Conservation (phyloP, 805 yeast species). For the Schwanniomyces yamadae region DNA sequence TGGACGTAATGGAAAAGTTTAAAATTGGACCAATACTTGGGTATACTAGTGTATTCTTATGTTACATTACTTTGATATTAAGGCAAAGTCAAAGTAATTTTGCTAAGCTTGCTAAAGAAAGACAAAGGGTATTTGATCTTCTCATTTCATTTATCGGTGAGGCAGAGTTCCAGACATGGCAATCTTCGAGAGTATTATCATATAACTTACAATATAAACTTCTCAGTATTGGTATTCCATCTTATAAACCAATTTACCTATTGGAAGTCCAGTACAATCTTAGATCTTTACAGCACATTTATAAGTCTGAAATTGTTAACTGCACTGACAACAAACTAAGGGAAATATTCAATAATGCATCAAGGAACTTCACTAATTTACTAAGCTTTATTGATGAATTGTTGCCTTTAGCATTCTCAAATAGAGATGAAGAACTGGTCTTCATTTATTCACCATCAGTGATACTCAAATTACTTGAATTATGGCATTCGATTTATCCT, state of each 20-base stretch:
- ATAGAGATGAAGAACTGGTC: constrained; percentile 14
- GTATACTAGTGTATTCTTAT: too few relatives aligned
- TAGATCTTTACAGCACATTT: constrained; percentile 10
- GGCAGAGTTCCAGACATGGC: too few relatives aligned
- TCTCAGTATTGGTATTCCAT: constrained; percentile 20
- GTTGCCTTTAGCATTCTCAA: constrained; percentile 12
- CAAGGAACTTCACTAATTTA: constrained; percentile 15
- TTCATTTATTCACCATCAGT: constrained; percentile 17
- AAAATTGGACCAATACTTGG: too few relatives aligned
- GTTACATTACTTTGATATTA: too few relatives aligned
- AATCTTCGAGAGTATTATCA: too few relatives aligned
- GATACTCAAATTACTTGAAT: constrained; percentile 17
- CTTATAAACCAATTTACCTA: constrained; percentile 22
- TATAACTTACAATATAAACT: constrained; percentile 12
- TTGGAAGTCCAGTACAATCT: constrained; percentile 17
- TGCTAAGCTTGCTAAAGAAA: too few relatives aligned
- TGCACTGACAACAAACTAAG: constrained; percentile 1
- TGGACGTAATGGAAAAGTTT: too few relatives aligned
- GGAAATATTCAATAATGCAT: constrained; percentile 4
- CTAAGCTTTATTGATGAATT: constrained; percentile 14
- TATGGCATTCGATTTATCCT: constrained; percentile 22
- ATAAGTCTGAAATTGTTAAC: constrained; percentile 3
- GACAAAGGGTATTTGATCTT: too few relatives aligned
- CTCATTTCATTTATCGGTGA: too few relatives aligned
- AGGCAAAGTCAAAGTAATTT: too few relatives aligned